Base-by-base conservation (phyloP, 2,329 filamentous ascomycete species). In the Hansfordia pulvinata region DNA sequence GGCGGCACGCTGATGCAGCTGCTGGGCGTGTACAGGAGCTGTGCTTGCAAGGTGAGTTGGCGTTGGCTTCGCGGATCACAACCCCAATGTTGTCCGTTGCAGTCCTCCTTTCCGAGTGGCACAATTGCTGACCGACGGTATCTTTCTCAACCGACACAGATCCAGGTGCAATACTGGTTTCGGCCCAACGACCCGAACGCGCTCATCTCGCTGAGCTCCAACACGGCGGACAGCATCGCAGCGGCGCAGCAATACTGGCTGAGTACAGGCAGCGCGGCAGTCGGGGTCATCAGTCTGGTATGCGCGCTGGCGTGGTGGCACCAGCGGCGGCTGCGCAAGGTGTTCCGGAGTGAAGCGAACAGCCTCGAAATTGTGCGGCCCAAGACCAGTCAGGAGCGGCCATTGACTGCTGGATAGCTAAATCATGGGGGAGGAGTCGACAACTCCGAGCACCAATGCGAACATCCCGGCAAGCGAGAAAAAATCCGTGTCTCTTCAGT, bases 251-350 rank as follows among this genome's bases (percentile, higher is more conserved):
- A 32, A 8, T 50, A 42, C 40, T 49, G 46, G 44, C 40, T 37
- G 1, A 28, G 37, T 6, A 40, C 37, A 5, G 43, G 44, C 1
- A 38, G 29, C n/a, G 37, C 32, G 4, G 37, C 40, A 1, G 42
- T 45, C 6, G 36, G 33, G 1, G 23, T 43, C 4, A 29, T 47
- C 10, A 38, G 37, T 15, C 30, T 44, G 7, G 37, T 47, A 4
- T 44, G 39, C 13, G 35, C 41, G 9, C 32, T 48, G 15, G 43
- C 42, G 7, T 48, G 44, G 47, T 50, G 45, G 46, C 46, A 50
- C 20, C 44, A 48, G 28, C 35, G 43, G 6, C 33, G 43, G n/a
- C 29, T 49, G 21, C 33, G 44, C n/a, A 44, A 40, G 16, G 26
- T 43, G 7, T 49, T 47, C 28, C 31, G 35, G 5, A 41, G 42